These are phyloP conservation scores for Aspergillus sergii DNA, from an alignment of 2,329 filamentous ascomycete species.

Conservation along the genomic window DNA sequence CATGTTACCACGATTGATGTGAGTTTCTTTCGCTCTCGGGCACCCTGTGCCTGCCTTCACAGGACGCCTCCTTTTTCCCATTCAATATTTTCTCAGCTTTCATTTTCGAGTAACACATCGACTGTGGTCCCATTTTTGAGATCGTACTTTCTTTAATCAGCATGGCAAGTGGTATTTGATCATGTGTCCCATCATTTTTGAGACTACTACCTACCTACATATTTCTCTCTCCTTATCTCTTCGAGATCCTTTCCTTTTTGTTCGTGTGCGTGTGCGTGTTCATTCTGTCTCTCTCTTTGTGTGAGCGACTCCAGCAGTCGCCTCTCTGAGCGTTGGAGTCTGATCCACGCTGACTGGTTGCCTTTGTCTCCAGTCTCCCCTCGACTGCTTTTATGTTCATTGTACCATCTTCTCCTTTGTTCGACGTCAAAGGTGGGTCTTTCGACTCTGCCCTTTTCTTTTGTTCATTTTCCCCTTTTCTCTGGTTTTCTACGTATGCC, in stretches of 20 bases:
- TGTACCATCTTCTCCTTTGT: constrained; percentile 9
- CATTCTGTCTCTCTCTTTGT: neutral
- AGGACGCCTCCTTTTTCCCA: constrained; percentile 15
- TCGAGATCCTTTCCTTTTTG: constrained; percentile 7
- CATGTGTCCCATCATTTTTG: constrained; percentile 21
- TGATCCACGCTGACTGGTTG: neutral
- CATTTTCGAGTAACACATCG: constrained; percentile 11
- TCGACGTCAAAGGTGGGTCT: neutral
- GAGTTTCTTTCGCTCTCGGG: constrained; percentile 27
- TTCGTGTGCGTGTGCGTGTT: neutral
- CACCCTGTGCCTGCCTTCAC: constrained; percentile 16
- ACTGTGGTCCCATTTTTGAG: constrained; percentile 9
- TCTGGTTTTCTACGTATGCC: constrained; percentile 4
- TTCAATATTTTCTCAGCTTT: constrained; percentile 13
- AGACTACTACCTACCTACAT: neutral
- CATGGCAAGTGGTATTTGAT: constrained; percentile 17
- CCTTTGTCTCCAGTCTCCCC: neutral
- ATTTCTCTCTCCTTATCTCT: constrained; percentile 13
- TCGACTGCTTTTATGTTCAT: constrained; percentile 7
- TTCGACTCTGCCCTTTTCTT: constrained; percentile 6
- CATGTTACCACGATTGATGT: constrained; percentile 39
- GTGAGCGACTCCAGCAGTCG: neutral
- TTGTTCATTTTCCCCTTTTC: neutral
- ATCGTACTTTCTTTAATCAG: constrained; percentile 5
- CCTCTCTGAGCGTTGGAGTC: neutral